phyloP scores from a whole-genome alignment of 352 stramenopile species.

The Pythium scleroteichum region DNA sequence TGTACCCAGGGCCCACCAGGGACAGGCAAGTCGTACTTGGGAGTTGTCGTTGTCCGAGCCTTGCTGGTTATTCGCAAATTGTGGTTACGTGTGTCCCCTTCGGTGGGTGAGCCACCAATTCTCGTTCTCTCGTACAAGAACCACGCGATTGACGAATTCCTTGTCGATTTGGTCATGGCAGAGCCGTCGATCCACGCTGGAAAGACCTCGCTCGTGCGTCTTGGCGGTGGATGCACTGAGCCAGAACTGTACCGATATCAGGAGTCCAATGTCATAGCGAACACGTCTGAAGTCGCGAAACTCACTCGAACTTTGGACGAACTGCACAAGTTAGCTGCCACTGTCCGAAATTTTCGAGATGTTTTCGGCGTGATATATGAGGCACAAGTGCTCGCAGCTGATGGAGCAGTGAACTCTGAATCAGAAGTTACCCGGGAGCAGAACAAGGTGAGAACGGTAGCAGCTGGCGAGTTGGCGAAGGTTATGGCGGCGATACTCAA shows the following conservation, averaged over 20 bases:
- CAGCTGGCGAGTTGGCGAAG: constrained; percentile 6
- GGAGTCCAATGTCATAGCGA: constrained; percentile 34
- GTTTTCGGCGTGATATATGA: constrained; percentile 27
- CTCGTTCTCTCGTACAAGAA: constrained; percentile 90
- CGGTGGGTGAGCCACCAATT: constrained; percentile 72
- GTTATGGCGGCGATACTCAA: constrained; percentile 5
- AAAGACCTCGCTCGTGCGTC: constrained; percentile 44
- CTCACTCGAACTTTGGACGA: constrained; percentile 14
- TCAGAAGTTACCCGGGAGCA: constrained; percentile 5
- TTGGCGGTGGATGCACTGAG: constrained; percentile 70
- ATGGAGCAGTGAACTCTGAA: background rate
- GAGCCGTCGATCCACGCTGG: constrained; percentile 39
- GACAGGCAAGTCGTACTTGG: constrained; percentile 91
- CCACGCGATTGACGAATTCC: constrained; percentile 86
- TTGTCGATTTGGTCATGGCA: constrained; percentile 69
- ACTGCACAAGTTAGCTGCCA: constrained; percentile 21
- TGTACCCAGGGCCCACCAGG: constrained; percentile 87
- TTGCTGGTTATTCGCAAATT: constrained; percentile 71
- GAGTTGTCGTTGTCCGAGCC: constrained; percentile 78
- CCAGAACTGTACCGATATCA: constrained; percentile 47
- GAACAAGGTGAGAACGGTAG: constrained; percentile 10
- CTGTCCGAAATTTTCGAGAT: constrained; percentile 14
- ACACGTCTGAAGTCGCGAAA: constrained; percentile 6
- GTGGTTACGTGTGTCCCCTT: constrained; percentile 68
- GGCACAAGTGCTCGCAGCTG: constrained; percentile 15